These are phyloP conservation scores for Ilex paraguariensis DNA, from an alignment of 305 asterid species.

Conservation along the genomic window DNA sequence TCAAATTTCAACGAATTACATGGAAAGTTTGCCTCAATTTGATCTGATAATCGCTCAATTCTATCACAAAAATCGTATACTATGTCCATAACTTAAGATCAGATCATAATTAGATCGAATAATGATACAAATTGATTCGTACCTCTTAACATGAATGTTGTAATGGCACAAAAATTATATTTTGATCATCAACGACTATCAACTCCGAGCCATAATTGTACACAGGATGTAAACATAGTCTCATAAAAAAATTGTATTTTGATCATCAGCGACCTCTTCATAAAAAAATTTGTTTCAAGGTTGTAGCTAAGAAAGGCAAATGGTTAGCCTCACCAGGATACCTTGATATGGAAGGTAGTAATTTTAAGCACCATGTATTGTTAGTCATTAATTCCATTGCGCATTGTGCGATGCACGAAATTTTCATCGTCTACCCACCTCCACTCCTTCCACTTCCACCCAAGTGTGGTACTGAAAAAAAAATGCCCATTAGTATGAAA, in stretches of 20 bases:
- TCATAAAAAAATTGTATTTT: too few relatives aligned
- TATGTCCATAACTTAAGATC: not conserved
- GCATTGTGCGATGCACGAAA: too few relatives aligned
- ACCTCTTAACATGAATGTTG: not conserved
- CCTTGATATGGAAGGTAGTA: slow-evolving; percentile 74
- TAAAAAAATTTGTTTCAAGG: slow-evolving; percentile 41
- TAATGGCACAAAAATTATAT: slow-evolving; percentile 8
- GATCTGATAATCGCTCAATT: too few relatives aligned
- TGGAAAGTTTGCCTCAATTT: not conserved
- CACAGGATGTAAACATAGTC: not conserved
- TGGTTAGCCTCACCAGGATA: slow-evolving; percentile 84
- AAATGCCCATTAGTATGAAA: too few relatives aligned
- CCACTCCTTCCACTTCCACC: too few relatives aligned
- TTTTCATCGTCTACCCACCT: too few relatives aligned
- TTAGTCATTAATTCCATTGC: too few relatives aligned
- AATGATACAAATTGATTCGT: not conserved
- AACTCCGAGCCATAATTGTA: not conserved
- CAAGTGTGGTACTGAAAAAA: too few relatives aligned
- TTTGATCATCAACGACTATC: not conserved
- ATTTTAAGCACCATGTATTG: too few relatives aligned
- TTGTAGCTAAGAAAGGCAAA: slow-evolving; percentile 94
- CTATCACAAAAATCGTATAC: not conserved
- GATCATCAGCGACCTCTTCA: too few relatives aligned
- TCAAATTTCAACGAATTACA: not conserved
- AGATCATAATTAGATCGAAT: not conserved